Evolutionary conservation across 2,329 filamentous ascomycete species (phyloP).

Genomic region (Exophiala sp.): DNA sequence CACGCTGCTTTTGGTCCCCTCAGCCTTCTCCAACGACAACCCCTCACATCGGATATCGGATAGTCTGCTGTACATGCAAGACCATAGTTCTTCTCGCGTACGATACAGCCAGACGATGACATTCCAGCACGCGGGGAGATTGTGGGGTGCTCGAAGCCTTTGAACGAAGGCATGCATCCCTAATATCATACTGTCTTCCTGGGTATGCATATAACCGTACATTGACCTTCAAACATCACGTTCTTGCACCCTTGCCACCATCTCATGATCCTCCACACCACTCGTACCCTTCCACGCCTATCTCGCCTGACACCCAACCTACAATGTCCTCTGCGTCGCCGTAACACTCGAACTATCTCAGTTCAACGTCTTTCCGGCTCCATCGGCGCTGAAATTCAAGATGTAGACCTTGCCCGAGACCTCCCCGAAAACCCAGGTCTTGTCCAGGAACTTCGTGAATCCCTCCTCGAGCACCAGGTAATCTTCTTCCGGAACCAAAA

Average conservation of each 20-base stretch:
- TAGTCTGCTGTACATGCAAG: too few relatives aligned
- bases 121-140: neutral
- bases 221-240: too few relatives aligned
- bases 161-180: too few relatives aligned
- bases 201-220: too few relatives aligned
- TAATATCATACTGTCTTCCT: too few relatives aligned
- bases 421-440: constrained; percentile 17
- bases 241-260: neutral
- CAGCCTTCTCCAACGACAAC: neutral
- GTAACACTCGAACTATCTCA: constrained; percentile 14
- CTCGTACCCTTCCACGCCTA: neutral
- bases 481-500: constrained; percentile 27
- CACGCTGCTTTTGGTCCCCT: neutral
- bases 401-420: constrained; percentile 19
- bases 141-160: neutral
- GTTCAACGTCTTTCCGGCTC: constrained; percentile 24
- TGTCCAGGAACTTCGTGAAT: constrained; percentile 22
- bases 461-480: constrained; percentile 24
- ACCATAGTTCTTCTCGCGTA: neutral
- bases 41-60: neutral
- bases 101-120: too few relatives aligned
- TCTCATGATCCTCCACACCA: neutral
- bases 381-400: constrained; percentile 23
- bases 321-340: neutral
- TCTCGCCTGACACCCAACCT: neutral